Evolutionary conservation across 768 basidiomycete genomes (phyloP), one percentile per base, ranked within the genome.

Genomic region (Gelatoporia subvermispora): DNA sequence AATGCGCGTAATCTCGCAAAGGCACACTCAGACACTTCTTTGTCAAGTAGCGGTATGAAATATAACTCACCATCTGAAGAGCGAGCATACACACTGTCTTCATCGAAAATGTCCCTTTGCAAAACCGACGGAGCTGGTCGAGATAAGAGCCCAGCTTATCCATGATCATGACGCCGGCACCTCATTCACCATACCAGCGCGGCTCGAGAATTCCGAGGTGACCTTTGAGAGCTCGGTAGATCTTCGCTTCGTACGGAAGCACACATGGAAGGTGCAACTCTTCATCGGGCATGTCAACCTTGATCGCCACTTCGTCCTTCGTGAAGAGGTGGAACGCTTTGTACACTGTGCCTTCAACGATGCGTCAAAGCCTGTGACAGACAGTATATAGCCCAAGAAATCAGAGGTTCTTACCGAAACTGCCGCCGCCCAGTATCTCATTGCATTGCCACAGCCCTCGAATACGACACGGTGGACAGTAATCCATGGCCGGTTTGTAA

Each of bases 51-150:
- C 3, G 17, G 7, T 13, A 31, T 13, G 5, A 5, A 24, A 11
- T 8, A 11, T 8, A 18, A 23, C 48, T 39, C 35, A 62, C 62
- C 57, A 63, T 55, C 43, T 64, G 62, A 8, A 53, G 43, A 9
- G 41, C 59, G 0, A 64, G 42, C 59, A 63, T 57, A 17, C 51
- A 43, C 10, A 61, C 52, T 3, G 59, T 62, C 43, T 57, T 59
- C 18, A 60, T 16, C 5, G 50, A 25, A 21, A 64, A 49, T 16
- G 38, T 39, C 0, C 54, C 50, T 37, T 56, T 47, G 45, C 59
- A 64, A 4, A 59, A 17, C n/a, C 41, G 36, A 0, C 31, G 40
- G 9, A 62, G 38, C 3, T 48, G 23, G 25, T 57, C 46, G 4
- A 64, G 54, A 16, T 35, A 49, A 1, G 56, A 53, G 5, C 62